Base-by-base conservation (phyloP, 179 eudicot genomes). In the Dionaea muscipula region DNA sequence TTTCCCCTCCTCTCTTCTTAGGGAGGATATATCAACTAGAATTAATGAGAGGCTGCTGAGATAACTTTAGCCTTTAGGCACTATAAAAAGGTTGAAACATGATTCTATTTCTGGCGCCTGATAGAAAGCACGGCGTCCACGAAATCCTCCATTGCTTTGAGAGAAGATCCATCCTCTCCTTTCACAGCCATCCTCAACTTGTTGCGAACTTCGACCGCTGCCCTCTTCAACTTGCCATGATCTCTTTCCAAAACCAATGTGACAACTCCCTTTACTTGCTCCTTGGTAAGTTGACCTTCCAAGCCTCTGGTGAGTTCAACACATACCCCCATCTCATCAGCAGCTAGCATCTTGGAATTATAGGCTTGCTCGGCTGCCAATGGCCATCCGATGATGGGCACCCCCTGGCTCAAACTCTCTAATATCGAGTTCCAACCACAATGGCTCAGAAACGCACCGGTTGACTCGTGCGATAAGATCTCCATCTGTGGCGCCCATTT, bases 401-500 rank as follows among this genome's bases (percentile, higher is more conserved):
- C 75, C 5, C 94, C 98, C 60, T 80, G 91, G 45, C 94, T 77
- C 56, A 91, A 68, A 28, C 79, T 74, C 69, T 90, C 95, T 70
- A 78, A 4, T 6, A 60, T 61, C 27, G 97, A 86, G 44, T 90
- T 90, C 95, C 97, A 90, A 7, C 95, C 91, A 26, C 95, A 84
- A 38, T 89, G 97, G 48, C 83, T 89, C 50, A 89, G 33, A 68
- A 89, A 89, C 9, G 72, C 95, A 0, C 81, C 95, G 0, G 78
- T 75, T 11, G 85, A 75, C 40, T 50, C 63, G 59, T 83, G 93
- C 17, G 70, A 57, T 43, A 90, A 44, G 35, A 90, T 86, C 60
- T 90, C 84, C 67, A 77, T 36, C 35, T 90, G 97, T 2, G 97
- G 97, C 1, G 78, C 95, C 95, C 97, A 90, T 17, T 69, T 66